Evolutionary conservation across 2,329 filamentous ascomycete genomes (phyloP).

Genomic region (Ophiognomonia clavigignenti-juglandacearum): DNA sequence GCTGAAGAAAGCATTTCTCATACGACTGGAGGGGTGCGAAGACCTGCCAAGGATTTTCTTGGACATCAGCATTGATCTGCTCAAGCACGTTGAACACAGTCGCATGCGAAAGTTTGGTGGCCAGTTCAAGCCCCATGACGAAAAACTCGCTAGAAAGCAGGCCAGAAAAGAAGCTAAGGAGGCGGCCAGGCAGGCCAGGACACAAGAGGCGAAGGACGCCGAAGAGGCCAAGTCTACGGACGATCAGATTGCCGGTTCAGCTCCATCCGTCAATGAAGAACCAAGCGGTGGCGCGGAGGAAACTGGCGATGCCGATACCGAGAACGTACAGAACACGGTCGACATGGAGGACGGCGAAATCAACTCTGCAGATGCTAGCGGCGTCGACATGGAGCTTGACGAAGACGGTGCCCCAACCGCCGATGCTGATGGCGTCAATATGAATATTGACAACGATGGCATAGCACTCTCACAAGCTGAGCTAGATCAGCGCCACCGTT

Average conservation of each 20-base stretch:
- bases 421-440: background rate
- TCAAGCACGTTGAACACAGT: conserved; percentile 1
- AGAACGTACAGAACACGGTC: background rate
- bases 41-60: background rate
- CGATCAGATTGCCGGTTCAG: background rate
- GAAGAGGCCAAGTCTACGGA: background rate
- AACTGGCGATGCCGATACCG: background rate
- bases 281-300: background rate
- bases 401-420: background rate
- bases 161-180: background rate
- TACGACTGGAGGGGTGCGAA: background rate
- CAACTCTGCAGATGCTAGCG: background rate
- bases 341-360: background rate
- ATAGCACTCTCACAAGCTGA: conserved; percentile 24
- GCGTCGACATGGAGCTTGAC: background rate
- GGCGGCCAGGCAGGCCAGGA: background rate
- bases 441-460: background rate
- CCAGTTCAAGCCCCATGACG: background rate
- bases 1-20: background rate
- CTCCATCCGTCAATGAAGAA: background rate
- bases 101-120: conserved; percentile 3
- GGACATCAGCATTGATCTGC: background rate
- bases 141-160: background rate
- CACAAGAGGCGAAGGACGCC: background rate
- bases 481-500: conserved; percentile 36